These are phyloP conservation scores for Pseudomassariella vexata DNA, from an alignment of 2,329 filamentous ascomycete genomes.

Conservation along the genomic window DNA sequence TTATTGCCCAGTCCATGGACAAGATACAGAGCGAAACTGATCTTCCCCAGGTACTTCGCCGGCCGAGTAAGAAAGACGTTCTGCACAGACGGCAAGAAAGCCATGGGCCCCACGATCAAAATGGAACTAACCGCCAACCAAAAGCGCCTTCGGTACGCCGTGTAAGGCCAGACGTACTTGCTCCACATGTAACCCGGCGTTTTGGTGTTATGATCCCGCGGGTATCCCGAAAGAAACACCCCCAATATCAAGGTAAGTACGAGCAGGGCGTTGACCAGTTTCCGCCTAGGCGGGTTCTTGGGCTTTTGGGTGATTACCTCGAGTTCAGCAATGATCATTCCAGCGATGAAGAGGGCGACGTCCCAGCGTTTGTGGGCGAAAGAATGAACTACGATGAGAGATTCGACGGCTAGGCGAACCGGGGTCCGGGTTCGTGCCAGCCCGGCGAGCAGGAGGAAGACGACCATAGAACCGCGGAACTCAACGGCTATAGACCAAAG, in stretches of 20 bases:
- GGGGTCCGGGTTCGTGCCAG: constrained; percentile 19
- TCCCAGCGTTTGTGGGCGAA: constrained; percentile 24
- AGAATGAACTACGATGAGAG: constrained; percentile 15
- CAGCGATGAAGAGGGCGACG: constrained; percentile 21
- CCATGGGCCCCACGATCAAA: constrained; percentile 25
- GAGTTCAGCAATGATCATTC: constrained; percentile 21
- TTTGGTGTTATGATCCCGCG: constrained; percentile 18
- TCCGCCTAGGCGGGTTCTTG: constrained; percentile 11
- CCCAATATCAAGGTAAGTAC: constrained; percentile 15
- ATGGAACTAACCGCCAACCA: constrained; percentile 26
- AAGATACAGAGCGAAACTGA: constrained; percentile 54
- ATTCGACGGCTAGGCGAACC: constrained; percentile 19
- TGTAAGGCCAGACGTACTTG: constrained; percentile 21
- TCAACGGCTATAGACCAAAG: constrained; percentile 29
- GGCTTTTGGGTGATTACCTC: constrained; percentile 19
- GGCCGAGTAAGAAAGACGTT: constrained; percentile 19
- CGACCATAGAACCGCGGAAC: constrained; percentile 26
- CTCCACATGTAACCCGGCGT: constrained; percentile 22
- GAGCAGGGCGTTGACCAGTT: constrained; percentile 14
- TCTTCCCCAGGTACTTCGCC: constrained; percentile 49
- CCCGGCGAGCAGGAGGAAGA: constrained; percentile 23
- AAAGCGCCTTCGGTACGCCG: constrained; percentile 22
- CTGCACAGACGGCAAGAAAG: constrained; percentile 18
- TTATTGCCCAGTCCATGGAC: constrained; percentile 41
- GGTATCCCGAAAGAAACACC: constrained; percentile 21